Conservation (phyloP, 495 filamentous ascomycete genomes). For the Trichodelitschia bisporula region DNA sequence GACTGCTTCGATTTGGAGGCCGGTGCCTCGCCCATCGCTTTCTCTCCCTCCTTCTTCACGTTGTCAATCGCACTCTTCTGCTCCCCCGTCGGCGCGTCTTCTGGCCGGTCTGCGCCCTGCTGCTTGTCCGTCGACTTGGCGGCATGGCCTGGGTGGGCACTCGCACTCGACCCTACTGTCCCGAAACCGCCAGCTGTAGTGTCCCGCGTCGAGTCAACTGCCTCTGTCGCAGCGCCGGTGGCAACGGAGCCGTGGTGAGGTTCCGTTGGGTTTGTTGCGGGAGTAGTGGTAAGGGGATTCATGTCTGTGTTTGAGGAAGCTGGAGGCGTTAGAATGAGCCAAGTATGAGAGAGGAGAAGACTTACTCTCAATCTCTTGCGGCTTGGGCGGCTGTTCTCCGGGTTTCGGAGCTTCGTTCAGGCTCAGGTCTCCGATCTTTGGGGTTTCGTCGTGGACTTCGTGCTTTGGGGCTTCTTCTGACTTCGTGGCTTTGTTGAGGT, state of each 20-base stretch:
- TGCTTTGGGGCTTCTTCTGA: too few species aligned
- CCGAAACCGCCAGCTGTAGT: neutral
- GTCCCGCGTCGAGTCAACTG: neutral
- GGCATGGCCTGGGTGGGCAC: slow-evolving; percentile 6
- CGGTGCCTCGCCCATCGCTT: slow-evolving; percentile 4
- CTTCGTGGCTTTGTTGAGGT: too few species aligned
- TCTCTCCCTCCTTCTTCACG: slow-evolving; percentile 7
- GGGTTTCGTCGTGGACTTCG: too few species aligned
- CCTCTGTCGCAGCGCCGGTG: neutral
- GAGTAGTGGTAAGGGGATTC: neutral
- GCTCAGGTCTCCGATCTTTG: too few species aligned
- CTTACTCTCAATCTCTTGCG: too few species aligned
- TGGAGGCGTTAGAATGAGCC: neutral
- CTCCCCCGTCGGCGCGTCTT: slow-evolving; percentile 8
- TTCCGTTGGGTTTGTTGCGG: neutral
- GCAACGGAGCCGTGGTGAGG: neutral
- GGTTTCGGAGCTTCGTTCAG: too few species aligned
- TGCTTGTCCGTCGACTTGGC: slow-evolving; percentile 12
- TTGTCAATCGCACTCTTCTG: slow-evolving; percentile 5
- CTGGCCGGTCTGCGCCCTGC: slow-evolving; percentile 15
- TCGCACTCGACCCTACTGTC: slow-evolving; percentile 1
- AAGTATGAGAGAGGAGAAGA: neutral
- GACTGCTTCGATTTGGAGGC: slow-evolving; percentile 3
- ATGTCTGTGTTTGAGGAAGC: neutral
- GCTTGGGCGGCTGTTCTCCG: too few species aligned